Conservation (phyloP, 805 yeast genomes). For the Scheffersomyces amazonensis region DNA sequence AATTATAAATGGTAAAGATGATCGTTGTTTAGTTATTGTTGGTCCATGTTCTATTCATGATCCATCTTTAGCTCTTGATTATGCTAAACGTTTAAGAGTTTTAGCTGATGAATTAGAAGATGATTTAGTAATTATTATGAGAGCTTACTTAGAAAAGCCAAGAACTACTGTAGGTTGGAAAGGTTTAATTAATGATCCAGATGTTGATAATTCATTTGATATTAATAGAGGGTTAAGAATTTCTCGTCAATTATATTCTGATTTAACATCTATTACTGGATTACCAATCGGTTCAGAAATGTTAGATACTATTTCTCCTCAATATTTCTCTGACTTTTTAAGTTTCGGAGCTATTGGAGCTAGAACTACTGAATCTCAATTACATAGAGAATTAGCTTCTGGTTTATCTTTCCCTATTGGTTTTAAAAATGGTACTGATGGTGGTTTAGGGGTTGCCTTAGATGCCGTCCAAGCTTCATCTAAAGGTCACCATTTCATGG, state of each 20-base stretch:
- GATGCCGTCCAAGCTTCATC: conserved; percentile 94
- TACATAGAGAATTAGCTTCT: conserved; percentile 95
- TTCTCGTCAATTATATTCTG: conserved; percentile 80
- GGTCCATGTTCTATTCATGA: conserved; percentile 99
- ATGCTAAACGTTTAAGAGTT: conserved; percentile 66
- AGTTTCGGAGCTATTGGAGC: conserved; percentile 99
- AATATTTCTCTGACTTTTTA: conserved; percentile 84
- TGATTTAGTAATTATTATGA: conserved; percentile 86
- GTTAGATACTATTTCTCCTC: conserved; percentile 98
- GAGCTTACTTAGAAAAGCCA: conserved; percentile 97
- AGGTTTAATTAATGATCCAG: conserved; percentile 96
- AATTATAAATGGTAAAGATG: conserved; percentile 73
- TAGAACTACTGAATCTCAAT: conserved; percentile 96
- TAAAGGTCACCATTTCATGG: conserved; percentile 91
- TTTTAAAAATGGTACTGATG: conserved; percentile 98
- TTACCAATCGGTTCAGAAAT: conserved; percentile 95
- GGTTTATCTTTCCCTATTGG: conserved; percentile 99
- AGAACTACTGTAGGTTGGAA: conserved; percentile 99
- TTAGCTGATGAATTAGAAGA: conserved; percentile 67
- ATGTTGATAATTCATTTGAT: conserved; percentile 85
- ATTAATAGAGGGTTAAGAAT: conserved; percentile 92
- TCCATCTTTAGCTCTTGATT: conserved; percentile 83
- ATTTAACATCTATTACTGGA: conserved; percentile 67
- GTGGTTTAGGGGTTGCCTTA: conserved; percentile 85
- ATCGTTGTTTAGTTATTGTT: conserved; percentile 81